Evolutionary conservation across 1,284 basidiomycete species (phyloP).

Genomic region (Malassezia vespertilionis): DNA sequence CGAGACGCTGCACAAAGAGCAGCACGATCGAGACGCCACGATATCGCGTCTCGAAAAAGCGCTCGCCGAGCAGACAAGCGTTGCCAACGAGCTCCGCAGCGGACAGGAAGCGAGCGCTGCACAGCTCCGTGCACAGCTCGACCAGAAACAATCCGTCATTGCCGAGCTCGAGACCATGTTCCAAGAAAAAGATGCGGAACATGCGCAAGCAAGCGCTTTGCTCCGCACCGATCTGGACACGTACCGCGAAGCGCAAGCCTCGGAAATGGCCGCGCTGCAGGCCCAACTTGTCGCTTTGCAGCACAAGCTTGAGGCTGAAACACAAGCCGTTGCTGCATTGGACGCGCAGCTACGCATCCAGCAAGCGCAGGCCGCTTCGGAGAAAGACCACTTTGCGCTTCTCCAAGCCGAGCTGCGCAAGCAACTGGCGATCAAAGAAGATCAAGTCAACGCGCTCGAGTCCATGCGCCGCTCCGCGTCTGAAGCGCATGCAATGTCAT

Average conservation of each 20-base stretch:
- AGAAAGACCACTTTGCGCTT: slow-evolving; percentile 15
- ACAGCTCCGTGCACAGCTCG: slow-evolving; percentile 20
- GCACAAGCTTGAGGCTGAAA: not conserved
- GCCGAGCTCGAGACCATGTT: no score
- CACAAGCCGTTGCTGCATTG: not conserved
- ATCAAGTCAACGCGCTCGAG: slow-evolving; percentile 1
- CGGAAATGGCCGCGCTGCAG: no score
- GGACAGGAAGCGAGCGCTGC: slow-evolving; percentile 7
- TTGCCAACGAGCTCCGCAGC: not conserved
- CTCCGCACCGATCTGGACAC: no score
- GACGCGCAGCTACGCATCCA: not conserved
- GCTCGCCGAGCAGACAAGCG: no score
- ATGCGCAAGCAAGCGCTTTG: no score
- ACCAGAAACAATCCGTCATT: no score
- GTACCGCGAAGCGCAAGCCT: no score
- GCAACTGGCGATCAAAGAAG: slow-evolving; percentile 21
- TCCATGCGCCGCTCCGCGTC: not conserved
- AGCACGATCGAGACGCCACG: no score
- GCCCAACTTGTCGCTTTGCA: not conserved
- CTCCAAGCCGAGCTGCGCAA: slow-evolving; percentile 16
- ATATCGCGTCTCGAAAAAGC: no score
- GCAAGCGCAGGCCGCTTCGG: slow-evolving; percentile 19
- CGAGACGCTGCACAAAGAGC: no score
- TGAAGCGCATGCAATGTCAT: not conserved
- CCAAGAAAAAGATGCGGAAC: no score